Conservation (phyloP, 768 basidiomycete species). For the Fomitopsis serialis region DNA sequence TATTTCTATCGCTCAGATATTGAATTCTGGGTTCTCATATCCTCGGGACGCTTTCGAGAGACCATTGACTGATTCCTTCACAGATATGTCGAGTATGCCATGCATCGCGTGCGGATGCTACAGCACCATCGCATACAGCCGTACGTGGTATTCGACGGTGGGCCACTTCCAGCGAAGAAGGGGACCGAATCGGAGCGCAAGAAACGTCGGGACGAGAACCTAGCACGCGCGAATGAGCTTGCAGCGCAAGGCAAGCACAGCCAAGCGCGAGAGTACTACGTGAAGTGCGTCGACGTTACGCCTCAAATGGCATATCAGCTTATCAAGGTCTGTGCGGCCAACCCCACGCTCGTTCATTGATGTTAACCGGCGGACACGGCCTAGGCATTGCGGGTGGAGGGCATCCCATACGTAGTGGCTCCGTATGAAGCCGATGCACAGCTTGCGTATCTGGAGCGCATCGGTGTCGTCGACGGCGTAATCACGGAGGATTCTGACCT, state of each 20-base stretch:
- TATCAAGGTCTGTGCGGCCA: constrained; percentile 63
- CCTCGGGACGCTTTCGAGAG: not conserved
- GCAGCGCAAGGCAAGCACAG: constrained; percentile 70
- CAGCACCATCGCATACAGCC: constrained; percentile 82
- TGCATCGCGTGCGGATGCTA: constrained; percentile 86
- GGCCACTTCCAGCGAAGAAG: constrained; percentile 90
- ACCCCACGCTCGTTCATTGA: not conserved
- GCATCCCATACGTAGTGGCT: constrained; percentile 82
- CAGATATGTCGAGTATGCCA: constrained; percentile 95
- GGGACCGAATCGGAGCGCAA: constrained; percentile 82
- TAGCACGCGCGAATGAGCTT: constrained; percentile 67
- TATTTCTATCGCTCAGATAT: too few relatives aligned
- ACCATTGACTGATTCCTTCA: not conserved
- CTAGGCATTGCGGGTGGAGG: constrained; percentile 82
- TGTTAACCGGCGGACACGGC: not conserved
- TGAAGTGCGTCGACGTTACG: constrained; percentile 91
- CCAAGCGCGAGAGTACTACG: constrained; percentile 83
- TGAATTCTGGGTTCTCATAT: not conserved
- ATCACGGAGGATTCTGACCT: constrained; percentile 98
- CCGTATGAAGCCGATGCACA: constrained; percentile 99
- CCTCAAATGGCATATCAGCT: constrained; percentile 97
- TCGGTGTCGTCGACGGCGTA: constrained; percentile 81
- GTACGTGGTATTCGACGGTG: constrained; percentile 95
- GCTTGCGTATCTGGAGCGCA: constrained; percentile 83
- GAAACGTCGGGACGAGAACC: constrained; percentile 69